Evolutionary conservation across 768 basidiomycete genomes (phyloP), one percentile per base, ranked within the genome.

Genomic region (Pholiota molesta): DNA sequence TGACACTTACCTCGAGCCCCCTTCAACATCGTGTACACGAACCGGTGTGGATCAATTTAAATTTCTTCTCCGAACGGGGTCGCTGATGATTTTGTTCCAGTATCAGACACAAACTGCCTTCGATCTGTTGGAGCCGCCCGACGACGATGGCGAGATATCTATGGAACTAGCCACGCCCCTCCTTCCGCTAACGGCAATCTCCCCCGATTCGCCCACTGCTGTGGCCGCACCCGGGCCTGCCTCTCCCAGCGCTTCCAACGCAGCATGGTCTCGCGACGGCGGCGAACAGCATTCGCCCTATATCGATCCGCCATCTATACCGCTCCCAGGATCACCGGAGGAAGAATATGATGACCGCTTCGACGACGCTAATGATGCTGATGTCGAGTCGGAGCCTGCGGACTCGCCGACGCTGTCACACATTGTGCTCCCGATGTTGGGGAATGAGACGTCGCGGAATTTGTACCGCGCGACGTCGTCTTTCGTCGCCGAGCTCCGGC

Each of bases 141-240:
- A 37, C 37, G 56, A 60, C 16, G 74, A 78, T 33, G 71, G 75
- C 8, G 81, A 82, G 56, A 71, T 77, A 57, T 79, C 79, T 5
- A 84, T 85, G 84, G 83, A 83, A 51, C 78, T 85, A 5, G 83
- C 77, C 4, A 82, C 83, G 6, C 83, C 84, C n/a, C 70, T 85
- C 11, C 55, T 75, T 2, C 31, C 45, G 17, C 31, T 37, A 9
- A 11, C 11, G 19, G 42, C 31, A 4, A 37, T 58, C 8, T n/a
- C 45, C 8, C 19, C 39, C 0, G 37, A 39, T n/a, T 40, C 55
- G 11, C 16, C 55, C n/a, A 1, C 40, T 6, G 40, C 19, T 6
- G 26, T 13, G 21, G 2, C 19, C 13, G 5, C 7, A 8, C 9
- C 19, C 45, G 45, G 17, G 14, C n/a, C 42, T 44, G n/a, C 42